Conservation (phyloP, 2,329 filamentous ascomycete species). For the Paecilomyces sp. region DNA sequence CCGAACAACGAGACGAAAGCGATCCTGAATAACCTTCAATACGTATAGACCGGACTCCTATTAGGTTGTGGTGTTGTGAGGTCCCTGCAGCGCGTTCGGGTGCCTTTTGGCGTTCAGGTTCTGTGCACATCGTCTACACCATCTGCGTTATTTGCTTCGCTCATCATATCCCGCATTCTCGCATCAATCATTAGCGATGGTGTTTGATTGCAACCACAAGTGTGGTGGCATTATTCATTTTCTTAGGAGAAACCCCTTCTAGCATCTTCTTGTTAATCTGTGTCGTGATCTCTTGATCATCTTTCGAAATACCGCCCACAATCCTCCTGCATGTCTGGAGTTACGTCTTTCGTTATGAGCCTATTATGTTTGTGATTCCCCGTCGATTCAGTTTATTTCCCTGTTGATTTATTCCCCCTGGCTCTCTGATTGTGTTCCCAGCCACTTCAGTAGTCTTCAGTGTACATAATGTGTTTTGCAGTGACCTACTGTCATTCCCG, state of each 20-base stretch:
- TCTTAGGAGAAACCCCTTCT: neutral
- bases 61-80: neutral
- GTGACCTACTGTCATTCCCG: neutral
- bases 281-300: neutral
- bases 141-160: neutral
- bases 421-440: neutral
- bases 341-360: neutral
- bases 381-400: neutral
- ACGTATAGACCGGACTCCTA: conserved; percentile 15
- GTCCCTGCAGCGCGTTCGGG: neutral
- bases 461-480: neutral
- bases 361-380: neutral
- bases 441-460: neutral
- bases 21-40: conserved; percentile 34
- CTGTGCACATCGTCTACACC: neutral
- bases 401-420: neutral
- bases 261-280: neutral
- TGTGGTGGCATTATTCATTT: neutral
- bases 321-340: neutral
- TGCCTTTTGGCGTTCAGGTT: neutral
- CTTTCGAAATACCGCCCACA: neutral
- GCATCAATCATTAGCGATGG: conserved; percentile 9
- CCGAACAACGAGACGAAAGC: conserved; percentile 37
- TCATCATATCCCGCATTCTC: neutral
- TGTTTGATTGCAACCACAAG: conserved; percentile 3